Percentiles rank a stretch among this genome's conserved stretches.
phyloP scores from a whole-genome alignment of 1,284 basidiomycete species.

The Cerrena zonata region DNA sequence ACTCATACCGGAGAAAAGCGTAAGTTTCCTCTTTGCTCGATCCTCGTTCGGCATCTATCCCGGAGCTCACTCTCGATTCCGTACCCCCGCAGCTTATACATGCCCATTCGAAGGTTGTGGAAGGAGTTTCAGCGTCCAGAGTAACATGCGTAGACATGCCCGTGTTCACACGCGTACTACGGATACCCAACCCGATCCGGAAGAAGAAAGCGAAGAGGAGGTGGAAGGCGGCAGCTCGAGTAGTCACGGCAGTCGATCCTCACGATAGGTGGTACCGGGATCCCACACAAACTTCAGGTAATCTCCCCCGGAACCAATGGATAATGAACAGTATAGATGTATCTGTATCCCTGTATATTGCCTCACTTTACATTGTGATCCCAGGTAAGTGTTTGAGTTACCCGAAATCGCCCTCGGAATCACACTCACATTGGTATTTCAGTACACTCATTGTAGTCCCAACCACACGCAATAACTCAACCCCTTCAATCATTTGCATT shows the following conservation, averaged over 20 bases:
- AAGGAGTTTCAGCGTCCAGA: constrained; percentile 77
- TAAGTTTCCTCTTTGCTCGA: constrained; percentile 34
- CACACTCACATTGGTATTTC: no score
- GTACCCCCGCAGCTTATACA: constrained; percentile 50
- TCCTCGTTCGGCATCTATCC: not conserved
- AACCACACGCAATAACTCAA: not conserved
- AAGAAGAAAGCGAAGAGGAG: constrained; percentile 24
- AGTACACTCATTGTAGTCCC: not conserved
- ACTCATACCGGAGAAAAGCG: constrained; percentile 82
- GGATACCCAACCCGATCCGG: constrained; percentile 19
- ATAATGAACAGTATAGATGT: not conserved
- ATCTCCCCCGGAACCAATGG: not conserved
- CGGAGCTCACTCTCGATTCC: constrained; percentile 11
- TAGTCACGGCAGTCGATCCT: constrained; percentile 15
- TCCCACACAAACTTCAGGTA: not conserved
- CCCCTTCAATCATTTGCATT: not conserved
- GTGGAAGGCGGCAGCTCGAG: constrained; percentile 14
- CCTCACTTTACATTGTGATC: not conserved
- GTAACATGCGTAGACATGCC: constrained; percentile 81
- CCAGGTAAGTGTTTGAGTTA: not conserved
- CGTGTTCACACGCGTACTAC: constrained; percentile 52
- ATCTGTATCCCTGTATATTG: not conserved
- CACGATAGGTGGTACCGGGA: constrained; percentile 1
- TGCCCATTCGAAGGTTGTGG: constrained; percentile 73
- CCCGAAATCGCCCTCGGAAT: no score